Conservation (phyloP, 768 basidiomycete species). For the Tylopilus rubrobrunneus region DNA sequence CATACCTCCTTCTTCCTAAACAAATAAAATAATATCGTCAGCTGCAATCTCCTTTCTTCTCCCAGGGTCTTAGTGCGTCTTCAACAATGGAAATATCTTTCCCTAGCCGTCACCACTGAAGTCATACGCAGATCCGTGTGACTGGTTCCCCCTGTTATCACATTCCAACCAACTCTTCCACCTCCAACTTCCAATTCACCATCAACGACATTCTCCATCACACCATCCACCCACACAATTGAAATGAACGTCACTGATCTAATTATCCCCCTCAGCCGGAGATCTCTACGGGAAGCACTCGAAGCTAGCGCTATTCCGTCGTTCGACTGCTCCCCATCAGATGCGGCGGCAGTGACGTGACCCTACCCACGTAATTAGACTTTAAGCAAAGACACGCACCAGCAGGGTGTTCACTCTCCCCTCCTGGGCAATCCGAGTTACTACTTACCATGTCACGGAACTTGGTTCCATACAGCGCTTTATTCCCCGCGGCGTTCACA, state of each 20-base stretch:
- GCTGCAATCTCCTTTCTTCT: constrained; percentile 9
- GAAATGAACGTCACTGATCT: constrained; percentile 15
- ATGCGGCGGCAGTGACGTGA: constrained; percentile 29
- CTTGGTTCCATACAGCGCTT: constrained; percentile 17
- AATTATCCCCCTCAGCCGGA: constrained; percentile 12
- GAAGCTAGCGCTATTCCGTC: constrained; percentile 10
- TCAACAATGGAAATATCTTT: constrained; percentile 13
- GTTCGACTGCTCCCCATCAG: constrained; percentile 20
- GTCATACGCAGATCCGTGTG: constrained; percentile 33
- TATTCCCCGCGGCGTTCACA: constrained; percentile 33
- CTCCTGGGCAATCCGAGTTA: constrained; percentile 16
- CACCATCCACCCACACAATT: constrained; percentile 7
- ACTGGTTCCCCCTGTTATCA: constrained; percentile 22
- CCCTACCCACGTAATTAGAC: constrained; percentile 33
- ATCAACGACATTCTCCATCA: constrained; percentile 21
- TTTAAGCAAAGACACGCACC: constrained; percentile 35
- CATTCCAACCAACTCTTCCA: constrained; percentile 12
- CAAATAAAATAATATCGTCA: constrained; percentile 6
- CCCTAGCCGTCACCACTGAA: constrained; percentile 25
- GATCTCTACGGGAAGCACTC: constrained; percentile 11
- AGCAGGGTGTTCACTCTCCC: constrained; percentile 17
- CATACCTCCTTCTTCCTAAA: constrained; percentile 7
- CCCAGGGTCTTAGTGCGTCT: constrained; percentile 24
- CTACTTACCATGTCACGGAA: constrained; percentile 19
- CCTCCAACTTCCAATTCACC: constrained; percentile 18